phyloP scores from a whole-genome alignment of 1,139 yeast species.

The Hansenula lynferdii region DNA sequence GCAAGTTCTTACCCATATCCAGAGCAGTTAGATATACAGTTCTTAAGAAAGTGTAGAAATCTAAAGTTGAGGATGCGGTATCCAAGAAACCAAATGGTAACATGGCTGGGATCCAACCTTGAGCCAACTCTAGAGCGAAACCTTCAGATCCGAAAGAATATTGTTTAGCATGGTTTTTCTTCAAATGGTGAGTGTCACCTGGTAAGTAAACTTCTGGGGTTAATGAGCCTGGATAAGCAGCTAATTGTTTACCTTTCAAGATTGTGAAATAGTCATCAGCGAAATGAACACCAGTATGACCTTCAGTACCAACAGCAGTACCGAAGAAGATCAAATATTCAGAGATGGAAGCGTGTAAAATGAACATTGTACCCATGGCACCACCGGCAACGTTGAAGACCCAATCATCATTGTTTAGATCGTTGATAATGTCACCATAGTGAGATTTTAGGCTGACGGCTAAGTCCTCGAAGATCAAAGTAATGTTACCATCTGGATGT shows the following conservation, averaged over 20 bases:
- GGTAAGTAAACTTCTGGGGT: constrained; percentile 66
- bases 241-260: constrained; percentile 70
- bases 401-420: constrained; percentile 78
- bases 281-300: constrained; percentile 92
- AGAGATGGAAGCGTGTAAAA: constrained; percentile 90
- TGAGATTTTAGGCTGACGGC: constrained; percentile 53
- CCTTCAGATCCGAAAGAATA: constrained; percentile 78
- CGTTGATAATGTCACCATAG: constrained; percentile 68
- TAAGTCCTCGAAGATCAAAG: constrained; percentile 57
- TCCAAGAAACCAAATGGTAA: constrained; percentile 92
- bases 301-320: constrained; percentile 88
- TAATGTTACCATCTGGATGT: constrained; percentile 55
- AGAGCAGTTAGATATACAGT: constrained; percentile 72
- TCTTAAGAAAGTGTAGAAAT: constrained; percentile 58
- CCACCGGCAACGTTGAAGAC: constrained; percentile 97
- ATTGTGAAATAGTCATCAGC: constrained; percentile 97
- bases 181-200: constrained; percentile 78
- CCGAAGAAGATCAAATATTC: constrained; percentile 92
- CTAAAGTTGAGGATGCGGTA: constrained; percentile 77
- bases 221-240: constrained; percentile 60
- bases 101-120: constrained; percentile 99
- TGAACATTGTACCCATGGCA: constrained; percentile 97
- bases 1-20: constrained; percentile 69
- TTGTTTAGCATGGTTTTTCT: constrained; percentile 72
- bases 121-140: constrained; percentile 92